Conservation (phyloP, 192 early-diverging fungal genomes). For the Coemansia erecta region DNA sequence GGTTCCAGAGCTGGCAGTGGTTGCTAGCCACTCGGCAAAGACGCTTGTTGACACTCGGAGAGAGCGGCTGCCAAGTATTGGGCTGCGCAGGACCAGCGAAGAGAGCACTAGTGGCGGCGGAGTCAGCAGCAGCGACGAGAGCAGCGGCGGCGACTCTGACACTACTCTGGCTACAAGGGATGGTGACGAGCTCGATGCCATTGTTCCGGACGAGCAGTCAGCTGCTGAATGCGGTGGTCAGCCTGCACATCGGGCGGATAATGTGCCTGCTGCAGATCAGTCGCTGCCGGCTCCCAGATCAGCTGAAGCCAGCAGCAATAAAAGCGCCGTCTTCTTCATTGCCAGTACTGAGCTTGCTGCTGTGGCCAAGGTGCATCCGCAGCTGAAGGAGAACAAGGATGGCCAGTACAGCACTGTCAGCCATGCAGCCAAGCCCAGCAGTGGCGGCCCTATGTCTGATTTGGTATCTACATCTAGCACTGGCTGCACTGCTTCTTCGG, state of each 20-base stretch:
- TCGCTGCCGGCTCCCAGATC: background rate
- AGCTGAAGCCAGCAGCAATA: background rate
- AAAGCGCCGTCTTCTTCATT: background rate
- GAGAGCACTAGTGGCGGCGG: slow-evolving; percentile 12
- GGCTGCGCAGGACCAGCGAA: slow-evolving; percentile 3
- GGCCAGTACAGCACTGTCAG: background rate
- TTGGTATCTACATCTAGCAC: too few species aligned
- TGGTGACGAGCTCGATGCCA: slow-evolving; percentile 1
- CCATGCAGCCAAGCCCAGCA: background rate
- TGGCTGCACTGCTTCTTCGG: too few species aligned
- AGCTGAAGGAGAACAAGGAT: background rate
- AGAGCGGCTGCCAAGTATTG: slow-evolving; percentile 6
- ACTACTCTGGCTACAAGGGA: slow-evolving; percentile 35
- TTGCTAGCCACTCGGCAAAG: slow-evolving; percentile 1
- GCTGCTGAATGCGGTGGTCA: slow-evolving; percentile 2
- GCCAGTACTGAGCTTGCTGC: slow-evolving; percentile 2
- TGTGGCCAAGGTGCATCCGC: background rate
- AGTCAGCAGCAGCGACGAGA: slow-evolving; percentile 22
- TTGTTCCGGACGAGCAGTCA: background rate
- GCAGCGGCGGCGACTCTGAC: slow-evolving; percentile 45
- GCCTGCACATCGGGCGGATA: slow-evolving; percentile 1
- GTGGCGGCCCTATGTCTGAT: too few species aligned
- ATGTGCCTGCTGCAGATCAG: slow-evolving; percentile 4
- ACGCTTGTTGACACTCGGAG: background rate
- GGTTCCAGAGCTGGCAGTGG: slow-evolving; percentile 4